A percentile compares a stretch with the other conserved stretches of the same genome.
phyloP scores from a whole-genome alignment of 805 yeast species.

The Kodamaea laetipori region DNA sequence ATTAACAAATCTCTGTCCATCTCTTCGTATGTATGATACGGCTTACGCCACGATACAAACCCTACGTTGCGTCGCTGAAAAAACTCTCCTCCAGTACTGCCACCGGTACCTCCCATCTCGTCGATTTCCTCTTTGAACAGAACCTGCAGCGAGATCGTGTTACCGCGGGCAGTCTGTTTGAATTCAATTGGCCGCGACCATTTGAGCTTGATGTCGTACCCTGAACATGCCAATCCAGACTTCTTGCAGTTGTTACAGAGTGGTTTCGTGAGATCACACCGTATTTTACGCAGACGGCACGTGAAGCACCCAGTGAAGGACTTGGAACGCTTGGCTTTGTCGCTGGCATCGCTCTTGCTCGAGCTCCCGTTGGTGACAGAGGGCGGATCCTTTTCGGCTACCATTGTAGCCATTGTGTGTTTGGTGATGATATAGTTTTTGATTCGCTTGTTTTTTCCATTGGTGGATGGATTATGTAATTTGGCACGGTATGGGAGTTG shows the following conservation, averaged over 20 bases:
- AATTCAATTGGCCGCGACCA: constrained; percentile 64
- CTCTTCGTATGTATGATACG: constrained; percentile 75
- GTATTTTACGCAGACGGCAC: constrained; percentile 76
- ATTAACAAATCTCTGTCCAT: constrained; percentile 70
- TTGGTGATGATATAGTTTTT: constrained; percentile 4
- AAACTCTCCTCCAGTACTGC: constrained; percentile 35
- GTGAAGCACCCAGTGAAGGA: constrained; percentile 90
- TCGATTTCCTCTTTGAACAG: constrained; percentile 27
- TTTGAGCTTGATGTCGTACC: constrained; percentile 76
- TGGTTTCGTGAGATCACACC: constrained; percentile 77
- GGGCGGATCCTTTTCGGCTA: constrained; percentile 2
- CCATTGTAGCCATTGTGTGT: constrained; percentile 3
- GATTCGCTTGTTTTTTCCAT: constrained; percentile 2
- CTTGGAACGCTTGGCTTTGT: constrained; percentile 42
- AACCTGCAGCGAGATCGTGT: constrained; percentile 32
- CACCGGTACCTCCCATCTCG: constrained; percentile 17
- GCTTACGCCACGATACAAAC: constrained; percentile 67
- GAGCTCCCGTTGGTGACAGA: background rate
- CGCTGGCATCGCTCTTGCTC: constrained; percentile 1
- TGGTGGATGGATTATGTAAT: constrained; percentile 1
- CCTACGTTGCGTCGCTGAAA: constrained; percentile 72
- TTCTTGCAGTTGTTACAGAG: constrained; percentile 69
- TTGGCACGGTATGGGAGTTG: no score
- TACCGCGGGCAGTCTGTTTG: constrained; percentile 26
- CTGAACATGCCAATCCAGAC: constrained; percentile 71